Evolutionary conservation across 495 filamentous ascomycete genomes (phyloP).

Genomic region (Neurospora sp.): DNA sequence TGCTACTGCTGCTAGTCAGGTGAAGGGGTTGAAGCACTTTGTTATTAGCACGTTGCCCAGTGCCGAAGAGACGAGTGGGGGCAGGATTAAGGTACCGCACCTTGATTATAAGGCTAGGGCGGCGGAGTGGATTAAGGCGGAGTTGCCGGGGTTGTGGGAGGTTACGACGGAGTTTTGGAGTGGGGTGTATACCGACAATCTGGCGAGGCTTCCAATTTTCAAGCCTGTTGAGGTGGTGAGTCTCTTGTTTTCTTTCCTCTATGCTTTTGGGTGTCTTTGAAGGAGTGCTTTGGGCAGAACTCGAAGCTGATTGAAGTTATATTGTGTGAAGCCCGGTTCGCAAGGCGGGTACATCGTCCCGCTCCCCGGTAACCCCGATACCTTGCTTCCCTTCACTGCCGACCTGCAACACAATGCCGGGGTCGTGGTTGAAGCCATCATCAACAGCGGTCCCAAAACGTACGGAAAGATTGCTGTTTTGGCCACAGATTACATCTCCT

Average conservation of each 20-base stretch:
- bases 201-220: not conserved
- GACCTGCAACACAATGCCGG: not conserved
- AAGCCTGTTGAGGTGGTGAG: not conserved
- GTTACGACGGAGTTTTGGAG: constrained; percentile 7
- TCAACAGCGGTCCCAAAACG: not conserved
- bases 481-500: constrained; percentile 1
- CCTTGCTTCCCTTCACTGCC: not conserved
- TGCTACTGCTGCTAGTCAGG: not conserved
- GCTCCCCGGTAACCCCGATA: not conserved
- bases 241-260: too few species aligned
- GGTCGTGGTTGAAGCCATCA: not conserved
- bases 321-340: not conserved
- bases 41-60: constrained; percentile 4
- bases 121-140: not conserved
- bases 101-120: constrained; percentile 5
- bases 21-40: constrained; percentile 1
- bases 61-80: not conserved
- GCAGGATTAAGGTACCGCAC: constrained; percentile 3
- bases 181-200: constrained; percentile 4
- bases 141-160: not conserved
- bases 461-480: not conserved
- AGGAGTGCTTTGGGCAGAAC: too few species aligned
- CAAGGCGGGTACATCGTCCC: not conserved
- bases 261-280: too few species aligned
- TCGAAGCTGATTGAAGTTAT: too few species aligned